Conservation (phyloP, 768 basidiomycete genomes). For the Hypholoma fasciculare region DNA sequence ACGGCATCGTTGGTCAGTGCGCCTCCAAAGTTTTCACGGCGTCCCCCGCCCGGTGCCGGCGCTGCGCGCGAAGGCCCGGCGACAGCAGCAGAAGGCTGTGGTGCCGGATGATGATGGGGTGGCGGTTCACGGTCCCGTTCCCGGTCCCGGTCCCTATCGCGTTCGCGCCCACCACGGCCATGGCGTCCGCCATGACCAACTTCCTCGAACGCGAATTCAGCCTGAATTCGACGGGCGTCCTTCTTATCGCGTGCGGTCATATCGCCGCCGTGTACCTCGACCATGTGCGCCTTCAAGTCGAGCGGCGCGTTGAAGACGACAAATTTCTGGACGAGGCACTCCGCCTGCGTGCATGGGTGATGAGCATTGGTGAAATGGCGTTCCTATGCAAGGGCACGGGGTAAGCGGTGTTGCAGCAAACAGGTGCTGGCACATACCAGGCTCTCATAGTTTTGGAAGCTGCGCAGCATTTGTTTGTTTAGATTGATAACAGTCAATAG, state of each 20-base stretch:
- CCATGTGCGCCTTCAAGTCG: conserved; percentile 90
- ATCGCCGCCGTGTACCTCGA: conserved; percentile 77
- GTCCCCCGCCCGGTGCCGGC: conserved; percentile 34
- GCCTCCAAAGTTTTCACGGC: conserved; percentile 65
- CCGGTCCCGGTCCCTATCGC: conserved; percentile 30
- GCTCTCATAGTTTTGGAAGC: conserved; percentile 78
- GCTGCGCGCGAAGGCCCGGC: conserved; percentile 22
- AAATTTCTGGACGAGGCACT: conserved; percentile 87
- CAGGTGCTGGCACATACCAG: conserved; percentile 46
- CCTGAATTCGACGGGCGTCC: conserved; percentile 67
- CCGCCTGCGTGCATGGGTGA: conserved; percentile 69
- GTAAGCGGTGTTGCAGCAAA: not conserved
- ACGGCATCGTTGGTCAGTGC: conserved; percentile 46
- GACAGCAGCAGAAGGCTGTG: conserved; percentile 14
- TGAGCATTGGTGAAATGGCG: conserved; percentile 76
- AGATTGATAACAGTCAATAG: not conserved
- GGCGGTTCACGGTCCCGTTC: conserved; percentile 48
- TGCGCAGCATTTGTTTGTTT: conserved; percentile 25
- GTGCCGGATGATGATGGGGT: conserved; percentile 24
- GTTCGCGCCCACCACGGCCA: conserved; percentile 40
- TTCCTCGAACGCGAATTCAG: conserved; percentile 67
- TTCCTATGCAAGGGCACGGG: conserved; percentile 45
- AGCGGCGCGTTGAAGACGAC: conserved; percentile 88
- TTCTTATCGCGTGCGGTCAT: conserved; percentile 71
- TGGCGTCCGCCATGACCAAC: conserved; percentile 36